These are phyloP conservation scores for Ophiostoma pallidulum DNA, from an alignment of 2,329 filamentous ascomycete genomes.

Conservation along the genomic window DNA sequence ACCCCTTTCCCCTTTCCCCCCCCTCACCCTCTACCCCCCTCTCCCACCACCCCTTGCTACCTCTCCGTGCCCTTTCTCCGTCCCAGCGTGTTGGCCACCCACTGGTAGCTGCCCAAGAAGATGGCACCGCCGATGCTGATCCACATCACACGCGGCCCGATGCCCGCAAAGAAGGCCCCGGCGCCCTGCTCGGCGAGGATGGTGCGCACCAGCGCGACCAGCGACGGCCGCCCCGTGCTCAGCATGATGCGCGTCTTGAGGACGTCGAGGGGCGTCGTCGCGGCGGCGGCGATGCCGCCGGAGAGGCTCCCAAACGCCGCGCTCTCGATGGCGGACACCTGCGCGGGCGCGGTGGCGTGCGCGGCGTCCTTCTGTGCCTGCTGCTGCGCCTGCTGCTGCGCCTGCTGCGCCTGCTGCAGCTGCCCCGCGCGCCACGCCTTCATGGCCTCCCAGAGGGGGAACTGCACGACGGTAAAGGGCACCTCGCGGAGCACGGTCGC, in stretches of 20 bases:
- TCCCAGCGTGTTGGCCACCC: constrained; percentile 63
- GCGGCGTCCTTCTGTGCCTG: constrained; percentile 16
- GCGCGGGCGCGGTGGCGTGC: too few species aligned
- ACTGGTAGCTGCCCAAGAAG: constrained; percentile 90
- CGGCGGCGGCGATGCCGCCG: constrained; percentile 73
- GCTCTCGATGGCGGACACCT: constrained; percentile 64
- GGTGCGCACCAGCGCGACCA: constrained; percentile 48
- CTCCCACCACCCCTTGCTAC: background rate
- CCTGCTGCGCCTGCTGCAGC: constrained; percentile 17
- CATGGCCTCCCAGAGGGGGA: constrained; percentile 91
- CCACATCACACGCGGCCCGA: constrained; percentile 81
- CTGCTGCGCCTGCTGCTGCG: too few species aligned
- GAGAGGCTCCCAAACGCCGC: constrained; percentile 76
- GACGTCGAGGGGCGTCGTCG: constrained; percentile 91
- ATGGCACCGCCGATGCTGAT: constrained; percentile 91
- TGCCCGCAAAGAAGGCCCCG: constrained; percentile 62
- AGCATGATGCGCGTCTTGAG: constrained; percentile 97
- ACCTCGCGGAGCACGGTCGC: constrained; percentile 95
- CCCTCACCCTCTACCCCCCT: background rate
- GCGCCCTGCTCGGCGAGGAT: constrained; percentile 58
- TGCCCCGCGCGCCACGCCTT: constrained; percentile 74
- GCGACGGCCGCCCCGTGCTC: constrained; percentile 55
- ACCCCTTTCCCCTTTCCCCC: too few species aligned
- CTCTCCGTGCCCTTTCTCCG: background rate
- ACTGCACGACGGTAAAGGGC: constrained; percentile 94